Evolutionary conservation across 2,329 filamentous ascomycete genomes (phyloP).

Genomic region (Xylaria arbuscula): DNA sequence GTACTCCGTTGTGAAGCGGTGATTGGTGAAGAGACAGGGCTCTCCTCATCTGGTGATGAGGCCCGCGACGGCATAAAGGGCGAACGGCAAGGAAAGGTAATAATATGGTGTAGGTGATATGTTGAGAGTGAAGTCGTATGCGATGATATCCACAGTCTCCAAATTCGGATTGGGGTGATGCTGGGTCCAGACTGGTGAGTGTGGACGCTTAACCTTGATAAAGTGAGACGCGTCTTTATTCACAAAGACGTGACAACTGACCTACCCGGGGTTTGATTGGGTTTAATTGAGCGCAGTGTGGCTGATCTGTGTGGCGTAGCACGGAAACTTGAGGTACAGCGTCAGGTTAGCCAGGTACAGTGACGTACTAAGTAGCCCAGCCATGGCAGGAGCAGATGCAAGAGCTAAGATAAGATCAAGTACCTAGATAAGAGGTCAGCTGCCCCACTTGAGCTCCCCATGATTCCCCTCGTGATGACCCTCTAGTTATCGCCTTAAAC

Average conservation of each 20-base stretch:
- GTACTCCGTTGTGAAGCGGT: constrained; percentile 40
- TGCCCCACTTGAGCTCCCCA: constrained; percentile 25
- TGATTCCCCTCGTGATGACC: too few species aligned
- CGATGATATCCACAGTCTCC: not conserved
- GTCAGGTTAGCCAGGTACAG: not conserved
- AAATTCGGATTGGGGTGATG: not conserved
- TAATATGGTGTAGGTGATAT: not conserved
- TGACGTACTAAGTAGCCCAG: too few species aligned
- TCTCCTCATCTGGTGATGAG: constrained; percentile 41
- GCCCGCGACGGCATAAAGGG: constrained; percentile 42
- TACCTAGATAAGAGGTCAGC: constrained; percentile 16
- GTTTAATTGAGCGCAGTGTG: constrained; percentile 28
- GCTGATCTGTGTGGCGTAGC: not conserved
- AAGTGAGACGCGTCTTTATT: constrained; percentile 38
- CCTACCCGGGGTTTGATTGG: not conserved
- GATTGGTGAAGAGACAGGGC: constrained; percentile 38
- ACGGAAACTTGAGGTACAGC: too few species aligned
- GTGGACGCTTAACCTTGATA: not conserved
- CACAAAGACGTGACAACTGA: constrained; percentile 24
- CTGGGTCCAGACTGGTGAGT: not conserved
- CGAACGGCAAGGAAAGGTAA: not conserved
- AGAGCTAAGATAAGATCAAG: not conserved
- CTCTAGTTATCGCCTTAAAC: not conserved
- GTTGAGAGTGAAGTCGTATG: not conserved
- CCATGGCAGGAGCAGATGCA: not conserved